Percentiles rank a stretch among this genome's conserved stretches.
Evolutionary conservation across 2,329 filamentous ascomycete species (phyloP).

Genomic region (Myrmaecium sp.): DNA sequence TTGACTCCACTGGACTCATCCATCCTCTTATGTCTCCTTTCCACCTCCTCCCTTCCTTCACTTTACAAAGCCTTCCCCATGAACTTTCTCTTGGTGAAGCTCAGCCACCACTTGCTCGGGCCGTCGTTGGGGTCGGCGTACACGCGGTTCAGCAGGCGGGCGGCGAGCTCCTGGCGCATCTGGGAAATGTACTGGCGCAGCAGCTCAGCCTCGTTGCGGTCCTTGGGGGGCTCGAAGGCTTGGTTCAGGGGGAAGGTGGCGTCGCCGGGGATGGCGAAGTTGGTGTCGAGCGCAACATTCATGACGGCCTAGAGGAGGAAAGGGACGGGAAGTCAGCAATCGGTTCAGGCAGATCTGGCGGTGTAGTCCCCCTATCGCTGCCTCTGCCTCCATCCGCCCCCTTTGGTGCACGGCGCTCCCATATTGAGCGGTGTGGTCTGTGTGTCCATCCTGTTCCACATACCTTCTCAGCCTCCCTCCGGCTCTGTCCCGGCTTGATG

Average conservation of each 20-base stretch:
- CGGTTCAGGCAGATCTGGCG: neutral
- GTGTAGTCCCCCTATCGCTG: neutral
- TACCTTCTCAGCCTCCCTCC: conserved; percentile 51
- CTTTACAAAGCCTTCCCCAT: conserved; percentile 71
- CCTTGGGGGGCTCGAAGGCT: conserved; percentile 78
- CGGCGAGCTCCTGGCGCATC: conserved; percentile 79
- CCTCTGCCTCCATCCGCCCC: neutral
- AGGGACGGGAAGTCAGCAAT: neutral
- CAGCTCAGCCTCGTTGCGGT: conserved; percentile 77
- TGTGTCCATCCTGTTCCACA: conserved; percentile 18
- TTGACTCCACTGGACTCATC: too few species aligned
- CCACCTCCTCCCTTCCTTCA: too few species aligned
- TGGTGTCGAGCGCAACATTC: conserved; percentile 77
- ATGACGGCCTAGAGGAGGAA: conserved; percentile 47
- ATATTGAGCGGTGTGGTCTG: conserved; percentile 22
- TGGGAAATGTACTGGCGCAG: conserved; percentile 81
- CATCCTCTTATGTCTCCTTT: too few species aligned
- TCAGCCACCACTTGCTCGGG: conserved; percentile 86
- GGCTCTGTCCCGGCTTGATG: conserved; percentile 57
- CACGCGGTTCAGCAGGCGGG: conserved; percentile 65
- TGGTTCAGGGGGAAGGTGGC: conserved; percentile 88
- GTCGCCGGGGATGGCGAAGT: conserved; percentile 90
- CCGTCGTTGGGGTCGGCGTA: conserved; percentile 54
- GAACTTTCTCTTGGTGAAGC: conserved; percentile 98
- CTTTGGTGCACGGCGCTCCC: neutral